Evolutionary conservation across 139 green algal species (phyloP), one percentile per base, ranked within the genome.

Genomic region (Nannochloris sp.): DNA sequence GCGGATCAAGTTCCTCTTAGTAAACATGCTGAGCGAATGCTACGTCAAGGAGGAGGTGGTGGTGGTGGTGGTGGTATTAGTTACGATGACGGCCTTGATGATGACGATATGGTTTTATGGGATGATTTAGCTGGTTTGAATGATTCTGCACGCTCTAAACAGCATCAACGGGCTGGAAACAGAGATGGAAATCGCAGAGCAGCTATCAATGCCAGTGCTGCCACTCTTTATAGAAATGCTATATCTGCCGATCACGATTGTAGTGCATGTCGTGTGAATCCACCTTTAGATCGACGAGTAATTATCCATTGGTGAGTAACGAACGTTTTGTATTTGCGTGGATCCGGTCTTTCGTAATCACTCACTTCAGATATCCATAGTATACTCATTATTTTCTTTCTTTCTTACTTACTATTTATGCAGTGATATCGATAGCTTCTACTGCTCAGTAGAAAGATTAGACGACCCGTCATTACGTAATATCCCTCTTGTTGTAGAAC

Each of bases 391-490:
- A 27, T 51, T 51, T 27, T 19, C 19, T 51, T 19, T 51, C 19
- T 51, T 51, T 51, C 19, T 51, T n/a, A 51, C 19, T 19, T 51
- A 27, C 19, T 51, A 51, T n/a, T n/a, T n/a, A n/a, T n/a, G 10
- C 54, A 62, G 61, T 12, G 81, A 87, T 19, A 62, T 84, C 6
- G 81, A 87, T 37, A 74, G 54, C 44, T 87, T 84, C 54, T 87
- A 87, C 46, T 86, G 80, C 36, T 32, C 65, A 70, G 80, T 87
- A 19, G 82, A 89, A 63, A 32, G 65, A 5, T 23, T 88, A 32
- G 82, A 88, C 60, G 61, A 84, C 34, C 77, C 82, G 6, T 59
- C 51, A 6, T 58, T 89, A 44, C 2, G 31, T 4, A 75, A 67
- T 0, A n/a, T 46, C 59, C 81, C 81, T 3, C 60, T 89, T 15